These are phyloP conservation scores for Hypoxylon sp. DNA, from an alignment of 2,329 filamentous ascomycete genomes.

Conservation along the genomic window DNA sequence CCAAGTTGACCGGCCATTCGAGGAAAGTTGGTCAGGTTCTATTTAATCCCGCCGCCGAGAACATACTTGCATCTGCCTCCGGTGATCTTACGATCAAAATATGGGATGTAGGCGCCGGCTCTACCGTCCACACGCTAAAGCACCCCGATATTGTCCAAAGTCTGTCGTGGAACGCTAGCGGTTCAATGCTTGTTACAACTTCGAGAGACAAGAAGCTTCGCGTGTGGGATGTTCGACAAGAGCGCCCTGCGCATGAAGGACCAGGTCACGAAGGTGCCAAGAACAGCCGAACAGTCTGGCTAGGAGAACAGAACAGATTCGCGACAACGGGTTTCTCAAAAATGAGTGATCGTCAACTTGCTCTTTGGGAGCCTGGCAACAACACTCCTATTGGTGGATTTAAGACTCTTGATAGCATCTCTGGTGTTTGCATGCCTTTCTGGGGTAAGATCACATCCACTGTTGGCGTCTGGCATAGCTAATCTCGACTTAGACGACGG, in stretches of 20 bases:
- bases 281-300: slow-evolving; percentile 96
- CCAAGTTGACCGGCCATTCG: slow-evolving; percentile 88
- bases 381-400: slow-evolving; percentile 92
- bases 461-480: slow-evolving; percentile 36
- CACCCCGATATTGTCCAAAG: slow-evolving; percentile 95
- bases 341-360: slow-evolving; percentile 98
- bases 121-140: slow-evolving; percentile 81
- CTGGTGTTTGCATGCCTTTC: slow-evolving; percentile 99
- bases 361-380: slow-evolving; percentile 92
- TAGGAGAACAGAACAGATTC: slow-evolving; percentile 96
- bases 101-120: slow-evolving; percentile 90
- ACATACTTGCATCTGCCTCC: slow-evolving; percentile 93
- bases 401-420: slow-evolving; percentile 92
- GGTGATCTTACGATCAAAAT: slow-evolving; percentile 96
- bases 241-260: slow-evolving; percentile 87
- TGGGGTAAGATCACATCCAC: slow-evolving; percentile 75
- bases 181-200: slow-evolving; percentile 88
- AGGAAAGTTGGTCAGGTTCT: slow-evolving; percentile 98
- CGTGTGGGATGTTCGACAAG: slow-evolving; percentile 96
- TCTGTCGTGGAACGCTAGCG: slow-evolving; percentile 94
- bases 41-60: slow-evolving; percentile 96
- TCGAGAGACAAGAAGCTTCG: slow-evolving; percentile 98
- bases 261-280: slow-evolving; percentile 93
- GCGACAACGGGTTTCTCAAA: slow-evolving; percentile 97
- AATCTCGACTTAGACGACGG: slow-evolving; percentile 76